Evolutionary conservation across 2,329 filamentous ascomycete genomes (phyloP).

Genomic region (Venturiaceae sp.): DNA sequence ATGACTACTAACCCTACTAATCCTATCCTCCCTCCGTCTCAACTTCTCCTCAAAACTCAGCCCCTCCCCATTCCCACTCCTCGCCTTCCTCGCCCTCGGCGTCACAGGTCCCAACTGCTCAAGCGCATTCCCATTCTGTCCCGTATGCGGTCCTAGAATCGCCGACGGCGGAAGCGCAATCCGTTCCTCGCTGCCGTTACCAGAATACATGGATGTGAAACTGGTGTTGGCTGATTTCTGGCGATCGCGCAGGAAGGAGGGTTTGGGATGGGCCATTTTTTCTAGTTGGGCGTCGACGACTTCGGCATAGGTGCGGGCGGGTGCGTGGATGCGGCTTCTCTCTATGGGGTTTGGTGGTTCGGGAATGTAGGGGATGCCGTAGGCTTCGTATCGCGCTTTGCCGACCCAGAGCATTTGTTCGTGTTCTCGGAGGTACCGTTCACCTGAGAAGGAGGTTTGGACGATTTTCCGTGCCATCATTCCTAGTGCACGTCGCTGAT

Average conservation of each 20-base stretch:
- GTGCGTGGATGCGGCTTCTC: background rate
- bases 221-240: background rate
- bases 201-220: constrained; percentile 2
- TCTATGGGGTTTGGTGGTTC: background rate
- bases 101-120: background rate
- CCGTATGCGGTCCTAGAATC: background rate
- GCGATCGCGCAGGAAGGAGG: constrained; percentile 11
- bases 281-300: constrained; percentile 17
- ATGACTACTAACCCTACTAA: background rate
- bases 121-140: background rate
- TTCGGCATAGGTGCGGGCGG: constrained; percentile 1
- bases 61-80: background rate
- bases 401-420: constrained; percentile 41
- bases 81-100: background rate
- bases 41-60: background rate
- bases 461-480: constrained; percentile 50
- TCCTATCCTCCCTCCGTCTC: background rate
- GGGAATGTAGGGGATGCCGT: background rate
- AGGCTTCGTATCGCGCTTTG: constrained; percentile 15
- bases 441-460: constrained; percentile 48
- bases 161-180: background rate
- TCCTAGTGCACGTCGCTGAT: constrained; percentile 46
- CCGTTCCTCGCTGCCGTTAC: background rate
- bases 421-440: constrained; percentile 51
- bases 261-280: constrained; percentile 26